phyloP scores from a whole-genome alignment of 306 rosid species.

The Prunus kanzakura region DNA sequence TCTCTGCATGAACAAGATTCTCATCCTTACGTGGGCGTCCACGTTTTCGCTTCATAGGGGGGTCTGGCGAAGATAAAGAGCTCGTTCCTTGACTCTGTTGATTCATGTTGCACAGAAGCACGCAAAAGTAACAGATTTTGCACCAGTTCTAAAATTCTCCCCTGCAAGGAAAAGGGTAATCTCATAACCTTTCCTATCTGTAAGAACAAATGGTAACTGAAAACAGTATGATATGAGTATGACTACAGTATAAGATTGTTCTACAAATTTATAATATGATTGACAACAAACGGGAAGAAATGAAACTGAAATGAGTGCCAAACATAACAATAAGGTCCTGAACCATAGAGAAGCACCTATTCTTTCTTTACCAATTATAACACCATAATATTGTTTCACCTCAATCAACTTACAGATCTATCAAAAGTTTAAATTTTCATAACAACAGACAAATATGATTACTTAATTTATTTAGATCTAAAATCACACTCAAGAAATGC shows the following conservation, averaged over 20 bases:
- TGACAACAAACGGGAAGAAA: background rate
- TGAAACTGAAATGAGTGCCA: background rate
- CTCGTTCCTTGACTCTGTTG: constrained; percentile 40
- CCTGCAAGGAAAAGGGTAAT: constrained; percentile 25
- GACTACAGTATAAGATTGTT: background rate
- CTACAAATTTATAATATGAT: background rate
- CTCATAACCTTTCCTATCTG: background rate
- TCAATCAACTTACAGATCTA: constrained; percentile 1
- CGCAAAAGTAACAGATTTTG: constrained; percentile 5
- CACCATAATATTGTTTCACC: background rate
- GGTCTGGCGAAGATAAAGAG: constrained; percentile 20
- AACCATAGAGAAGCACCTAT: background rate
- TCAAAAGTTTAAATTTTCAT: background rate
- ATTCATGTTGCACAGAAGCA: constrained; percentile 37
- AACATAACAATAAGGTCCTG: background rate
- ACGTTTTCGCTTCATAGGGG: constrained; percentile 57
- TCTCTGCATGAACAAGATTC: constrained; percentile 20
- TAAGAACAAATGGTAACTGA: background rate
- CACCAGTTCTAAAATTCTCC: background rate
- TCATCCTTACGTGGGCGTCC: constrained; percentile 69
- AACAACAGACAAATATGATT: background rate
- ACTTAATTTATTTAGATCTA: background rate
- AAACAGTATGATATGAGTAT: background rate
- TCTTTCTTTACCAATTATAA: background rate
- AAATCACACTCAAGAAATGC: background rate